A percentile compares a stretch with the other conserved stretches of the same genome.
Conservation (phyloP, 805 yeast species). For the Candida piceae region DNA sequence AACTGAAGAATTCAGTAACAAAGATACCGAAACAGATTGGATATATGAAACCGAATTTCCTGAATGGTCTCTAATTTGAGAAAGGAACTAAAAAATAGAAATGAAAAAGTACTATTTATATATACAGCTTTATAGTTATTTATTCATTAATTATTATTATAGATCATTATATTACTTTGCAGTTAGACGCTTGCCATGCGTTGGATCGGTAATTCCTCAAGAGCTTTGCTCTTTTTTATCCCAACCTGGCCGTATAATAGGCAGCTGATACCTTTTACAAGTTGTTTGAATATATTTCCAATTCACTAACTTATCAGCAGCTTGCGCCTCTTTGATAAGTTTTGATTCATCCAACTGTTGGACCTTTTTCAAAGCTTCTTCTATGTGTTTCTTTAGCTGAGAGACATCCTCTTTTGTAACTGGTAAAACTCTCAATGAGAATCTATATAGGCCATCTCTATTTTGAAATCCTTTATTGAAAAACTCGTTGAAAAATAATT, state of each 20-base stretch:
- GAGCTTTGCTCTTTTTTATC: no score
- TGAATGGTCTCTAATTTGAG: no score
- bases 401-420: slow-evolving; percentile 7
- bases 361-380: slow-evolving; percentile 14
- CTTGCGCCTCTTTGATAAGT: slow-evolving; percentile 5
- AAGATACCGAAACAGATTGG: slow-evolving; percentile 16
- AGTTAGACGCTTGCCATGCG: no score
- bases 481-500: slow-evolving; percentile 15
- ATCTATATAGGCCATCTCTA: slow-evolving; percentile 25
- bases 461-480: slow-evolving; percentile 3
- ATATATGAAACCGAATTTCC: slow-evolving; percentile 40
- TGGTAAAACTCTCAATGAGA: slow-evolving; percentile 12
- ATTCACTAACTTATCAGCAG: slow-evolving; percentile 9
- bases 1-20: slow-evolving; percentile 1
- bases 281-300: slow-evolving; percentile 15
- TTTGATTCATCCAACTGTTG: slow-evolving; percentile 4
- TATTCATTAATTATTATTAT: no score
- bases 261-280: no score
- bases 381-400: slow-evolving; percentile 11
- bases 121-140: no score
- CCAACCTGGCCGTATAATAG: no score
- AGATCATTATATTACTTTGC: no score
- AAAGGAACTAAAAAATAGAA: no score
- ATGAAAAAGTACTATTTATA: no score
- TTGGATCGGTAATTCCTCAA: no score